phyloP scores from a whole-genome alignment of 768 basidiomycete genomes.

The Mycena metata region DNA sequence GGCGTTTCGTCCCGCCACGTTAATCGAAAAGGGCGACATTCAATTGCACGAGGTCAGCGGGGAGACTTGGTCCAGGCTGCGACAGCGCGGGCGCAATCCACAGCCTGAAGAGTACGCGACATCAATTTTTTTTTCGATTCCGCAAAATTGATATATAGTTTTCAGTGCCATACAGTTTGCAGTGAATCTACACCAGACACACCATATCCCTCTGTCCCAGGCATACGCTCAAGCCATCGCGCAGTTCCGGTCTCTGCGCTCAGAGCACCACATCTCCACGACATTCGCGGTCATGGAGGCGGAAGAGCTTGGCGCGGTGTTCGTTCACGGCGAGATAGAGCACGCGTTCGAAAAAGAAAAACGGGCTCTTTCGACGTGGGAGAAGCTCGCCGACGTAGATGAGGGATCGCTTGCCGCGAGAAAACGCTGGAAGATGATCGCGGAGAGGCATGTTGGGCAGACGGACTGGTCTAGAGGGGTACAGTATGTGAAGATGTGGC shows the following conservation, averaged over 20 bases:
- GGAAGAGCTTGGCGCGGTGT: constrained; percentile 76
- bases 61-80: constrained; percentile 79
- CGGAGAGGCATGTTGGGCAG: constrained; percentile 58
- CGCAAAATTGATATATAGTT: constrained; percentile 33
- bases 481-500: constrained; percentile 81
- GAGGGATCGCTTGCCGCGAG: constrained; percentile 73
- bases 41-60: constrained; percentile 72
- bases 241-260: constrained; percentile 91
- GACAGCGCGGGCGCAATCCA: constrained; percentile 87
- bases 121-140: constrained; percentile 2
- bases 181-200: constrained; percentile 79
- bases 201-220: constrained; percentile 73
- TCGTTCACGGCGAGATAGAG: constrained; percentile 72
- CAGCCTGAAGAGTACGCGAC: constrained; percentile 89
- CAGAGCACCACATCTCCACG: constrained; percentile 84
- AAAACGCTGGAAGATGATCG: constrained; percentile 84
- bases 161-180: constrained; percentile 83
- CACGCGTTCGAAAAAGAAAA: constrained; percentile 73
- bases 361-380: constrained; percentile 70
- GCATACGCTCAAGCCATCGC: constrained; percentile 86
- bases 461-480: constrained; percentile 79
- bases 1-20: constrained; percentile 82
- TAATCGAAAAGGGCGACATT: constrained; percentile 79
- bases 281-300: constrained; percentile 87
- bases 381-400: constrained; percentile 66